A percentile compares a stretch with the other conserved stretches of the same genome.
Evolutionary conservation across 2,329 filamentous ascomycete genomes (phyloP).

Genomic region (Ascochyta viciae-villosae): DNA sequence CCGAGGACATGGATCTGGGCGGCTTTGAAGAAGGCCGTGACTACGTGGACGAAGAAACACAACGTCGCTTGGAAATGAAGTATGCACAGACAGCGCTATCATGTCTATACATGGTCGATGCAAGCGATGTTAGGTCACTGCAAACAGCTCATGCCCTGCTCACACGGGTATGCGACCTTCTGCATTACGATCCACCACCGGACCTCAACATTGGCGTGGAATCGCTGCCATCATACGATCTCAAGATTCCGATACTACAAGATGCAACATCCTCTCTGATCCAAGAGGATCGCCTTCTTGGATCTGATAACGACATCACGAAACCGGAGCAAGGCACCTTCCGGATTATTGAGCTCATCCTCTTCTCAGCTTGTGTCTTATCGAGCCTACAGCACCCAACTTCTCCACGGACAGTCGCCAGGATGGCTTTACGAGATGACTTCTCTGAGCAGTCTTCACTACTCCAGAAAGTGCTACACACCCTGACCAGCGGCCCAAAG

Average conservation of each 20-base stretch:
- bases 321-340: conserved; percentile 63
- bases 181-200: conserved; percentile 66
- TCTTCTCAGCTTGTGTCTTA: conserved; percentile 58
- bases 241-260: conserved; percentile 43
- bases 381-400: conserved; percentile 50
- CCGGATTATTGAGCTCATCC: conserved; percentile 67
- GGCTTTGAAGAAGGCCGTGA: conserved; percentile 60
- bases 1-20: conserved; percentile 72
- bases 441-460: conserved; percentile 69
- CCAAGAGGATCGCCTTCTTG: conserved; percentile 58
- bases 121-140: conserved; percentile 65
- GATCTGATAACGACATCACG: conserved; percentile 70
- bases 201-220: conserved; percentile 53
- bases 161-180: conserved; percentile 64
- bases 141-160: conserved; percentile 67
- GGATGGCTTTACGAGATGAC: conserved; percentile 69
- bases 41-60: conserved; percentile 67
- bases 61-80: conserved; percentile 65
- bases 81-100: conserved; percentile 75
- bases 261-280: conserved; percentile 45
- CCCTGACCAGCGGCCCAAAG: conserved; percentile 60
- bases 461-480: conserved; percentile 65
- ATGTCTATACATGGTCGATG: conserved; percentile 70
- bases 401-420: conserved; percentile 56
- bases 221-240: conserved; percentile 52